Evolutionary conservation across 2,329 filamentous ascomycete genomes (phyloP), one percentile per base, ranked within the genome.

Genomic region (Lachnellula occidentalis): DNA sequence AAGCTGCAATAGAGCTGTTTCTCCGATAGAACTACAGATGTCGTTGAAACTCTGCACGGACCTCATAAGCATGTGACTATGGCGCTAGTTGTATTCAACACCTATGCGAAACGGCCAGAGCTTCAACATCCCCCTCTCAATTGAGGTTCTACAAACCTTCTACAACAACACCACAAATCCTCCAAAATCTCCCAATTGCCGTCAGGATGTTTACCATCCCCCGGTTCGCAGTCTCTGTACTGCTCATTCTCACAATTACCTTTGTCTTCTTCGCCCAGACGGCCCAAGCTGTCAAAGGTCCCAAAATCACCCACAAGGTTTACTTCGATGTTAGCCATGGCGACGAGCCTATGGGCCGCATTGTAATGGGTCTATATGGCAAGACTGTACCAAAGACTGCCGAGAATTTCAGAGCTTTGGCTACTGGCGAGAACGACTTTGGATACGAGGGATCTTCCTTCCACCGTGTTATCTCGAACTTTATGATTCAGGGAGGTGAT

Each of bases 261-360:
- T 78, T 92, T 70, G 75, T 91, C 64, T 83, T 90, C 76, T 84
- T 95, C 70, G 80, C 87, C 64, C 86, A 90, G 73, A 81, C 83
- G 34, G 84, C 82, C 57, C 83, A 88, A 65, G 88, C 88, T 52
- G 78, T 78, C 63, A 90, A 92, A 78, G 92, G 94, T 46, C 92
- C 90, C 60, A 95, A 94, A 84, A 92, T 96, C 78, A 96, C 92
- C 67, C 80, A 89, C 80, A 96, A 95, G 84, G 90, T 94, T 74
- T 94, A 83, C 80, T 92, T 95, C 72, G 89, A 94, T 73, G 85
- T 95, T 63, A 75, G 79, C 67, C 85, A 90, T 68, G 90, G 86
- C 67, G 89, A 89, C 61, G 78, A 90, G 73, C 71, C 79, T 47
- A 69, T 92, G 42, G 90, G 90, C 58, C 83, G 87, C 59, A 79